Evolutionary conservation across 352 stramenopile genomes (phyloP).

Genomic region (Phytophthora fragariae): DNA sequence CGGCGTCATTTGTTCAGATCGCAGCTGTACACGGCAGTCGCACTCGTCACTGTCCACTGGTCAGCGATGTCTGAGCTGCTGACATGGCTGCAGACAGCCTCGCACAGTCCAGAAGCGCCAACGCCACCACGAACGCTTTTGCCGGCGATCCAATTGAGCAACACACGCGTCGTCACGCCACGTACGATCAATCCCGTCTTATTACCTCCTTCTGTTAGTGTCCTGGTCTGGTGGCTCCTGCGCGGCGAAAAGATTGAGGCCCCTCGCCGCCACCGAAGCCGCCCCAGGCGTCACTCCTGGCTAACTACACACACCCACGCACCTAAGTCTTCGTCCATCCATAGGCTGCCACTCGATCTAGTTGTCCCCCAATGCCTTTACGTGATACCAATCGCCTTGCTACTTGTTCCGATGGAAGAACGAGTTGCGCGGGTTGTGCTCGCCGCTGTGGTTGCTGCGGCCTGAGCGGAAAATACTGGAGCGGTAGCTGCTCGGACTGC

Average conservation of each 20-base stretch:
- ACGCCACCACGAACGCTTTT: constrained; percentile 19
- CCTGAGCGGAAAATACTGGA: constrained; percentile 65
- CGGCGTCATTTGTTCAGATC: constrained; percentile 25
- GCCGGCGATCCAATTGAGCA: constrained; percentile 3
- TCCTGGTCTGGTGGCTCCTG: constrained; percentile 31
- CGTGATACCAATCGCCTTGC: constrained; percentile 4
- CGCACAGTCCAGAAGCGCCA: background rate
- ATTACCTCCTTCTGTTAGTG: constrained; percentile 33
- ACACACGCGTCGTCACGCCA: constrained; percentile 18
- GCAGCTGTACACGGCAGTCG: constrained; percentile 7
- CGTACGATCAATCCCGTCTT: constrained; percentile 28
- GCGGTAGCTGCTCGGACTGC: constrained; percentile 47
- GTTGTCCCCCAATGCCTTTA: constrained; percentile 18
- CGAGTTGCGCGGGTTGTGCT: constrained; percentile 54
- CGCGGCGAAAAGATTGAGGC: constrained; percentile 28
- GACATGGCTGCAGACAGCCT: constrained; percentile 7
- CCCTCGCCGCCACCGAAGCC: constrained; percentile 29
- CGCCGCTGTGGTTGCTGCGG: constrained; percentile 43
- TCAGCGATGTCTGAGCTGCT: constrained; percentile 19
- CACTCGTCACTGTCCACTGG: constrained; percentile 27
- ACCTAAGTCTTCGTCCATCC: background rate
- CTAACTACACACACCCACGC: constrained; percentile 38
- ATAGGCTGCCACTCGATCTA: constrained; percentile 31
- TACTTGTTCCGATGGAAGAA: constrained; percentile 77
- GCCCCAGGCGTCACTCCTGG: constrained; percentile 19